Conservation (phyloP, 75 land plant species). For the Cryptomeria japonica region DNA sequence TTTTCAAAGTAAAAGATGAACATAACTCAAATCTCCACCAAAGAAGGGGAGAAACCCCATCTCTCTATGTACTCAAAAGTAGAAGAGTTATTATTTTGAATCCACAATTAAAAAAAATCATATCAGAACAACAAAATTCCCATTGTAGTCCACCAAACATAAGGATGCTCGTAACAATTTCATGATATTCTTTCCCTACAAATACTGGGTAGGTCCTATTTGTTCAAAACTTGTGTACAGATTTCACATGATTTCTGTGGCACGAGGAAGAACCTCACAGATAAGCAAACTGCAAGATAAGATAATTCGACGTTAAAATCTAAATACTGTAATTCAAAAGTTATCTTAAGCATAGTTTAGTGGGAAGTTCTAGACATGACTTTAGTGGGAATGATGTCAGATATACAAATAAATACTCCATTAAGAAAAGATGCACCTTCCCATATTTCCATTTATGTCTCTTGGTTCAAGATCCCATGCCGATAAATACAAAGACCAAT, state of each 20-base stretch:
- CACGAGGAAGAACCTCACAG: not conserved
- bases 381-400: not conserved
- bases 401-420: not conserved
- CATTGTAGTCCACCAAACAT: not conserved
- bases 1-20: not conserved
- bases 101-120: not conserved
- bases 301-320: not conserved
- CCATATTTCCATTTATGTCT: not conserved
- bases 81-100: not conserved
- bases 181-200: not conserved
- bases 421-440: not conserved
- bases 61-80: not conserved
- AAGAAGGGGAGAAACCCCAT: not conserved
- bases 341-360: not conserved
- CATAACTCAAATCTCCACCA: not conserved
- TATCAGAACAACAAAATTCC: not conserved
- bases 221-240: not conserved
- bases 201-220: not conserved
- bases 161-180: not conserved
- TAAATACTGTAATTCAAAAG: not conserved
- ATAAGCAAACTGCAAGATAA: not conserved
- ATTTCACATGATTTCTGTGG: not conserved
- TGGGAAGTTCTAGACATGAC: not conserved
- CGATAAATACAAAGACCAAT: not conserved
- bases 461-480: not conserved